Evolutionary conservation across 306 rosid species (phyloP), one percentile per base, ranked within the genome.

Genomic region (Pterocarpus macrocarpus): DNA sequence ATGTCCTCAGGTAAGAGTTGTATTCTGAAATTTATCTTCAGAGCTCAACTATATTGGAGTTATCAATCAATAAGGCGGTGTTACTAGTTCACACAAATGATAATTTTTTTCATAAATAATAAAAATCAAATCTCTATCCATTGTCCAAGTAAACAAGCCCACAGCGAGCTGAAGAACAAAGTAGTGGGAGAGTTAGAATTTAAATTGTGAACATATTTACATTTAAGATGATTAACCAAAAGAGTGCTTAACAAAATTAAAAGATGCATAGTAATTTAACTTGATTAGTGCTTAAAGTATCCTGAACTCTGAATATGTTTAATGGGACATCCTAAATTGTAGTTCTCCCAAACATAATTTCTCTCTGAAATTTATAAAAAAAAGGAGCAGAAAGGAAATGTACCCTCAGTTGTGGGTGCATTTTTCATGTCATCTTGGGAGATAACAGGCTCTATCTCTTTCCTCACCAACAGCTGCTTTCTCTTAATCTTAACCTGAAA

Each of bases 351-450:
- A 58, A 32, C 47, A 77, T 22, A 77, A 61, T 15, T 38, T 45
- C 4, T 76, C 17, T 44, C 4, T 12, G 15, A 7, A 1, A 3
- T 12, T 3, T 7, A 33, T 7, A 16, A 14, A 35, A 9, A 35
- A 53, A 45, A 47, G 4, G 4, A 56, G 50, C 14, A 69, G 32
- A 22, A 41, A 75, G 34, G 44, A 81, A 49, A 32, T 28, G 52
- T 72, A 91, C 97, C 94, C 11, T 90, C 92, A 65, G 91, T 15
- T 28, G 83, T 82, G 66, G 97, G 86, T 13, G 91, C 97, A 83
- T 69, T 84, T 71, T 73, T 80, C 86, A 86, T 62, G 89, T 91
- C 94, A 66, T 90, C 90, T 0, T 8, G 78, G 39, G 88, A 73
- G 86, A 88, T 68, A 58, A 91, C 80, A 34, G 91, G 88, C 39